Evolutionary conservation across 768 basidiomycete genomes (phyloP).

Genomic region (Kwoniella mangroviensis): DNA sequence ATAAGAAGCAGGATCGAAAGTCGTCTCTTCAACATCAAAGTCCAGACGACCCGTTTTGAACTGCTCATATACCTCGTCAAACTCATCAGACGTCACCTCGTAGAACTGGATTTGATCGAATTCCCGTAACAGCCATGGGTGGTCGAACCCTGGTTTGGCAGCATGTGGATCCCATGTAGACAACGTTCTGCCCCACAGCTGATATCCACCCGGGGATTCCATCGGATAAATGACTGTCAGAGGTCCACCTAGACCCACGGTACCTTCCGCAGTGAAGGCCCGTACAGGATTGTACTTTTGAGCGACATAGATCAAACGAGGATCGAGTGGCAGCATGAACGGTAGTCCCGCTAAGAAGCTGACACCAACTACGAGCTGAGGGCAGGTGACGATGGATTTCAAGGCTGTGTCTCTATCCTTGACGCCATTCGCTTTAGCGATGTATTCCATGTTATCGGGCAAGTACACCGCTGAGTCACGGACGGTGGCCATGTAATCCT

Average conservation of each 20-base stretch:
- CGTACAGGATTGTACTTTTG: constrained; percentile 79
- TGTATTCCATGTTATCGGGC: constrained; percentile 71
- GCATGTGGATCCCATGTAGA: constrained; percentile 65
- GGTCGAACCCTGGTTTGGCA: constrained; percentile 55
- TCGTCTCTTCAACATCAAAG: constrained; percentile 62
- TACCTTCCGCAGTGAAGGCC: constrained; percentile 71
- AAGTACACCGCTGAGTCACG: constrained; percentile 69
- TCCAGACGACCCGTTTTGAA: constrained; percentile 40
- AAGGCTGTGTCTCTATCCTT: constrained; percentile 61
- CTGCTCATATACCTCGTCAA: constrained; percentile 52
- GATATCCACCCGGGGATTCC: constrained; percentile 64
- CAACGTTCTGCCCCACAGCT: constrained; percentile 67
- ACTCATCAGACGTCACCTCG: constrained; percentile 60
- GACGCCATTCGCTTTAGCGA: constrained; percentile 69
- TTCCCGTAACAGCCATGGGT: constrained; percentile 67
- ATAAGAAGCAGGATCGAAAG: constrained; percentile 66
- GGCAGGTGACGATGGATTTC: constrained; percentile 61
- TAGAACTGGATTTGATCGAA: constrained; percentile 72
- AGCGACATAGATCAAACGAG: constrained; percentile 61
- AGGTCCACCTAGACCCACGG: constrained; percentile 71
- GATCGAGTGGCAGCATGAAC: constrained; percentile 63
- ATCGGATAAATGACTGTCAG: constrained; percentile 63
- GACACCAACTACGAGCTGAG: constrained; percentile 67
- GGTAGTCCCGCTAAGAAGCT: constrained; percentile 72
- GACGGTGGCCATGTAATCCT: constrained; percentile 64